phyloP scores from a whole-genome alignment of 345 rosid genomes.

The Populus simonii region DNA sequence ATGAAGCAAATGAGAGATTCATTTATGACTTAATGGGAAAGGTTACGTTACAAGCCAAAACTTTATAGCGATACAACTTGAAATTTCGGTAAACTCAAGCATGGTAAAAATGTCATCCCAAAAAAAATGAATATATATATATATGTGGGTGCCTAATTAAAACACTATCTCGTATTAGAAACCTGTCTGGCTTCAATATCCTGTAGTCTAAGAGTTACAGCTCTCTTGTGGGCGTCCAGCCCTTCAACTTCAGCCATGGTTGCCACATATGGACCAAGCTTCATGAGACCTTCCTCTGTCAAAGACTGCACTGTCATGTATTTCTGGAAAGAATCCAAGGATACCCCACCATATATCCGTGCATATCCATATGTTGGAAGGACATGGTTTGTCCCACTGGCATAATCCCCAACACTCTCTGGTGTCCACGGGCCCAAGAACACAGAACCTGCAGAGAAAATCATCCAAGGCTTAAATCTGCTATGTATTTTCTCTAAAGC shows the following conservation, averaged over 20 bases:
- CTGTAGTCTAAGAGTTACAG: conserved; percentile 74
- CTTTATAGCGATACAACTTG: not conserved
- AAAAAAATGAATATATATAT: not conserved
- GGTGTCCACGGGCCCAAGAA: conserved; percentile 94
- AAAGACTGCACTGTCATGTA: conserved; percentile 81
- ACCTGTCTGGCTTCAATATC: conserved; percentile 68
- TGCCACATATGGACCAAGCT: conserved; percentile 76
- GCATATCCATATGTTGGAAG: conserved; percentile 93
- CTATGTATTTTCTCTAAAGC: not conserved
- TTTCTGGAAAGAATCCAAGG: conserved; percentile 82
- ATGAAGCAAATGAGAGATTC: not conserved
- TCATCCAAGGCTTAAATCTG: not conserved
- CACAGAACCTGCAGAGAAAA: conserved; percentile 56
- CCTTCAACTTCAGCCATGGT: conserved; percentile 91
- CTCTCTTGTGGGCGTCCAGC: conserved; percentile 86
- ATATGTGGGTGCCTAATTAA: not conserved
- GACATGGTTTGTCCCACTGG: conserved; percentile 89
- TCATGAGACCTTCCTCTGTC: conserved; percentile 80
- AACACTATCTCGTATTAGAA: conserved; percentile 23
- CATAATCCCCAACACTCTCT: conserved; percentile 95
- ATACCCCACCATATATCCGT: conserved; percentile 87
- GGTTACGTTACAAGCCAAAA: not conserved
- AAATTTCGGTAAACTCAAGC: not conserved
- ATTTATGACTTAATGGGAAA: not conserved
- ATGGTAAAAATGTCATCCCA: not conserved